A percentile compares a stretch with the other conserved stretches of the same genome.
These are phyloP conservation scores for Penicillium robsamsonii DNA, from an alignment of 495 filamentous ascomycete genomes.

Conservation along the genomic window DNA sequence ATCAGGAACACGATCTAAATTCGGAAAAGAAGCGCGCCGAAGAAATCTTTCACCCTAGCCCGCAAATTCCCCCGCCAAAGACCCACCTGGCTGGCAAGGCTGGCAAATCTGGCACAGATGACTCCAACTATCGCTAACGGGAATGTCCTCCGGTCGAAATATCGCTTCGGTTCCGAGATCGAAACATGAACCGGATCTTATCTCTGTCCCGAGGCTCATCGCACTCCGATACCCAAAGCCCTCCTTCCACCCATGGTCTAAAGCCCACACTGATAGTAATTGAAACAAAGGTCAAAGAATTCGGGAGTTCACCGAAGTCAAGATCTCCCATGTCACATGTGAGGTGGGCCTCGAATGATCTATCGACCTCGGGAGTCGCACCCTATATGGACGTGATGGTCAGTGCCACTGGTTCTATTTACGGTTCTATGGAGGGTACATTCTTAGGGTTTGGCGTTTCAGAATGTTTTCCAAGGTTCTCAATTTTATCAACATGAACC, in stretches of 20 bases:
- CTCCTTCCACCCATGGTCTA: not conserved
- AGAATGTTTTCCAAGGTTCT: not conserved
- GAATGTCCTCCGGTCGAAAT: not conserved
- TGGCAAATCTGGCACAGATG: not conserved
- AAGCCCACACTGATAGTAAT: no score
- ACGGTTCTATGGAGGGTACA: no score
- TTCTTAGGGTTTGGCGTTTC: no score
- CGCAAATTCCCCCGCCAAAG: not conserved
- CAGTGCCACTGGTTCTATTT: no score
- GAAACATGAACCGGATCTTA: not conserved
- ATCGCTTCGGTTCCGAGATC: not conserved
- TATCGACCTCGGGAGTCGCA: no score
- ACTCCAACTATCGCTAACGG: not conserved
- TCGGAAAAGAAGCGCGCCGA: not conserved
- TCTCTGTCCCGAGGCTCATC: not conserved
- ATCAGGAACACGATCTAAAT: not conserved
- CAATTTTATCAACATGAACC: not conserved
- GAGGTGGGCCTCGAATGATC: no score
- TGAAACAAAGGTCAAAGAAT: no score
- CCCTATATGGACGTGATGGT: no score
- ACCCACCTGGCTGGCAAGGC: not conserved
- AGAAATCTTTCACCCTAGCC: not conserved
- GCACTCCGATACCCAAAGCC: no score
- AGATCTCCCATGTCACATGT: no score
- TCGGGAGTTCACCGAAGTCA: no score